Base-by-base conservation (phyloP, 2,329 filamentous ascomycete species). In the Colletotrichum cereale region DNA sequence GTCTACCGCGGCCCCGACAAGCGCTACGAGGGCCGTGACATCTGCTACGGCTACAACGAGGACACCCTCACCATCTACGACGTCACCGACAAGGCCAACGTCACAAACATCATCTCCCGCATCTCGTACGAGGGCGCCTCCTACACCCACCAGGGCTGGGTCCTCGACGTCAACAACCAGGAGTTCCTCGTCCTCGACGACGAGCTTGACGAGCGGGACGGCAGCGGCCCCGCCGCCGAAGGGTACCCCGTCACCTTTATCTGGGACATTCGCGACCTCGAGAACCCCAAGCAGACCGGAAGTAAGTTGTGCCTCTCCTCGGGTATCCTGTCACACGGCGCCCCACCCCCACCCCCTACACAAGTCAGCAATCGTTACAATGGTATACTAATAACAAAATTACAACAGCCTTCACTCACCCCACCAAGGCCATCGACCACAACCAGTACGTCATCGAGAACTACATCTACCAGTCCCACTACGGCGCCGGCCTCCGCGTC, bases 111-210 rank as follows among this genome's bases (percentile, higher is more conserved):
- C 73, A 80, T 82, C 61, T 88, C 87, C 36, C 82, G 82, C 50
- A 89, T 87, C 16, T 85, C 84, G 0, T 90, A 90, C 76, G 83
- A 85, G 29, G 88, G 88, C 52, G 87, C 87, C 10, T 79, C 84
- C 4, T 90, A 90, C 79, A 88, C 87, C 1, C 88, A 90, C 76
- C 88, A 90, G 74, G 88, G 88, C 8, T 86, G 85, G 80, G 80
- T 89, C 4, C 81, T 88, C 31, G 84, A 88, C 75, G 76, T 78
- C 1, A 77, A 81, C 42, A 83, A 78, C 63, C 79, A 84, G 50
- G 83, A 83, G 55, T 87, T 82, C 75, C 82, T 88, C 5, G 80
- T 88, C 18, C 76, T 87, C 6, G 86, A 88, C 73, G 86, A 89
- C 73, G 87, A 89, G 76, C 81, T 85, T 14, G 87, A 89, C 67